Evolutionary conservation across 176 grass and related monocot genomes (phyloP), one percentile per base, ranked within the genome.

Genomic region (Oryza glumipatula): DNA sequence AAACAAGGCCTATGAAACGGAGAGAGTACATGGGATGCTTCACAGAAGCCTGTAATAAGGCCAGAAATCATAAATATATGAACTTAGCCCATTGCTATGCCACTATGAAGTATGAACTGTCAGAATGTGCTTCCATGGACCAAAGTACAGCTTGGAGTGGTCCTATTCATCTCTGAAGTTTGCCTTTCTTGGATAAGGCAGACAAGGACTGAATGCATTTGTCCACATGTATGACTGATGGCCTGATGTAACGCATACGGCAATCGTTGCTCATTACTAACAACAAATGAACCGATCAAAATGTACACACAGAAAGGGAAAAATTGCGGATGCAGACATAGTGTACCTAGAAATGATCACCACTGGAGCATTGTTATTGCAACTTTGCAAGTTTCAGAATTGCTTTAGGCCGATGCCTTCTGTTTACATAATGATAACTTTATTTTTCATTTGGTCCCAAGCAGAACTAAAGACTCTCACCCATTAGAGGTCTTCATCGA

Each of bases 151-250:
- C 41, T 67, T 30, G 28, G 23, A 9, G 7, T 21, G 9, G 77
- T 79, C 63, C 12, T 79, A 21, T 67, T 48, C 39, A 30, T 48
- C 48, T 30, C 60, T 67, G 22, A 77, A 77, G 8, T 79, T 79
- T 79, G 35, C 3, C n/a, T 32, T 79, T 60, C 77, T 44, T 65
- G 30, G 77, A 45, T 48, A 45, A 67, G 77, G 77, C 63, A 30
- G 77, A 67, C 39, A 79, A 32, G 77, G 61, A 78, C 77, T 30
- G 65, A 47, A 66, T 14, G 17, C 77, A 67, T 21, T 67, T 47
- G 41, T 47, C 77, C 60, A 79, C 11, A 28, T 33, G 22, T 16
- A 67, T 44, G 22, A 22, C 10, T 79, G 63, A 22, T 76, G 19
- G 2, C 54, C 19, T 76, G 76, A 46, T 63, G 22, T n/a, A 79